phyloP scores from a whole-genome alignment of 2,329 filamentous ascomycete genomes.

The Cylindrodendrum hubeiense region DNA sequence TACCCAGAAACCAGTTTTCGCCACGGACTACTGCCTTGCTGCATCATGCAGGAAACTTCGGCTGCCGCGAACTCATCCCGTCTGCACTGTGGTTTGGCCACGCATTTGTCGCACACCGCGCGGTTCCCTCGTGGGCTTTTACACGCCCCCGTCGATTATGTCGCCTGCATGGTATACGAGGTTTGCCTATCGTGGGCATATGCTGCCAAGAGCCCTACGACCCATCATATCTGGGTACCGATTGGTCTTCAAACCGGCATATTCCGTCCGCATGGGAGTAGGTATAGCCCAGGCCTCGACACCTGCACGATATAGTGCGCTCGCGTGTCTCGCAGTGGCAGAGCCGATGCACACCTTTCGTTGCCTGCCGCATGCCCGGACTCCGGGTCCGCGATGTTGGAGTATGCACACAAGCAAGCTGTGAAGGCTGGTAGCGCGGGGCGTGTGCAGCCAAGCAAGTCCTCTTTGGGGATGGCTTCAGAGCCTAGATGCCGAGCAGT shows the following conservation, averaged over 20 bases:
- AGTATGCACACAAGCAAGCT: background rate
- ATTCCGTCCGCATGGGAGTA: background rate
- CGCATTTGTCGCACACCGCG: background rate
- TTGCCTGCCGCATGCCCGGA: background rate
- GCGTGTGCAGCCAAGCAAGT: background rate
- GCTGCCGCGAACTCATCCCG: background rate
- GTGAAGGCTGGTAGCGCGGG: background rate
- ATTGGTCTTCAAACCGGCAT: background rate
- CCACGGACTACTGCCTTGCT: background rate
- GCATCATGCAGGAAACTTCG: background rate
- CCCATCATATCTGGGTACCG: background rate
- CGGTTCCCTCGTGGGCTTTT: background rate
- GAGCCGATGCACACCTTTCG: slow-evolving; percentile 9
- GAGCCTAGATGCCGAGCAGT: background rate
- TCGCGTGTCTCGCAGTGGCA: slow-evolving; percentile 11
- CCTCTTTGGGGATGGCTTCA: background rate
- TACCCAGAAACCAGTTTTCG: background rate
- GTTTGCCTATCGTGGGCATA: background rate
- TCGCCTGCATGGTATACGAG: background rate
- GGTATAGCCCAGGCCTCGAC: background rate
- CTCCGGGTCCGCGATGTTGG: background rate
- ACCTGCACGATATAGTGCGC: background rate
- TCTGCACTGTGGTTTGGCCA: background rate
- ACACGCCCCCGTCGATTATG: background rate
- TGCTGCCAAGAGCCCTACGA: background rate